A percentile compares a stretch with the other conserved stretches of the same genome.
Evolutionary conservation across 2,329 filamentous ascomycete species (phyloP).

Genomic region (Neopestalotiopsis clavispora): DNA sequence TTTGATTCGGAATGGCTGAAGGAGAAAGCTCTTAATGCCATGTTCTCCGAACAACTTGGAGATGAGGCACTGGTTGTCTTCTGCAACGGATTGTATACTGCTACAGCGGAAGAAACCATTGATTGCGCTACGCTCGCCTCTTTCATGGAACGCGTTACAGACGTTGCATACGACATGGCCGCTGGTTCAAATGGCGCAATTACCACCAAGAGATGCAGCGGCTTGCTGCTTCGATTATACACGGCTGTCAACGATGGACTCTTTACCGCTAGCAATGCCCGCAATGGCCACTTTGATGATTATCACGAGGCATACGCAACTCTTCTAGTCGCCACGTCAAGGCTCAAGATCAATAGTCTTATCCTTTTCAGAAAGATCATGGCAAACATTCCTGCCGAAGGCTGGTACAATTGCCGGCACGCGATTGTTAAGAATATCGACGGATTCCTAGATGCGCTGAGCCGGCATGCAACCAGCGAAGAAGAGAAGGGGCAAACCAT

Average conservation of each 20-base stretch:
- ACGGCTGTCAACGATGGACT: conserved; percentile 3
- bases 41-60: neutral
- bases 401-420: conserved; percentile 14
- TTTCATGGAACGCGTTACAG: conserved; percentile 1
- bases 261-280: neutral
- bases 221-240: conserved; percentile 7
- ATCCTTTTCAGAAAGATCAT: conserved; percentile 30
- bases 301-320: conserved; percentile 23
- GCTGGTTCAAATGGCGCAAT: neutral
- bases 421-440: conserved; percentile 19
- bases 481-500: conserved; percentile 9
- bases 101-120: conserved; percentile 18
- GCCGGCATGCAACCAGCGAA: neutral
- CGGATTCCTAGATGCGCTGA: conserved; percentile 23
- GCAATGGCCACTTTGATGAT: neutral
- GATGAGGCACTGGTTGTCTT: conserved; percentile 25
- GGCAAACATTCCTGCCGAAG: conserved; percentile 24
- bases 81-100: conserved; percentile 27
- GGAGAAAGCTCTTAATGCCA: neutral
- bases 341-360: conserved; percentile 29
- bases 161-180: neutral
- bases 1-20: neutral
- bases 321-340: conserved; percentile 27
- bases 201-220: neutral
- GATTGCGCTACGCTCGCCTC: neutral